Evolutionary conservation across 1,284 basidiomycete genomes (phyloP).

Genomic region (Ceratobasidium sp.): DNA sequence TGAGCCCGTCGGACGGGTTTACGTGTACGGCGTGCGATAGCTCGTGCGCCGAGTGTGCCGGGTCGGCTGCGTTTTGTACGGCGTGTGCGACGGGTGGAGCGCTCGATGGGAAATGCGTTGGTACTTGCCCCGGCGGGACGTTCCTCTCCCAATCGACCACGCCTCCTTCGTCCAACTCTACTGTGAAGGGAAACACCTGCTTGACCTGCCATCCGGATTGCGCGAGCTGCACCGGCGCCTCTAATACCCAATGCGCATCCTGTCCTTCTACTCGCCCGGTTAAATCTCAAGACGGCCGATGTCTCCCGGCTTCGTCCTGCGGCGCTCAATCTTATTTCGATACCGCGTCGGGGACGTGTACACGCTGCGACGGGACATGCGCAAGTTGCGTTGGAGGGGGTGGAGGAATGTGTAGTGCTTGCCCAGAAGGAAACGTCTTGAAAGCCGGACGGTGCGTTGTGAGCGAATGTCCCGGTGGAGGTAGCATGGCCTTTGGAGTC

Average conservation of each 20-base stretch:
- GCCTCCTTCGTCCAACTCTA: slow-evolving; percentile 22
- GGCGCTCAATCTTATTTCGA: slow-evolving; percentile 80
- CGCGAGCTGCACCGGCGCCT: slow-evolving; percentile 76
- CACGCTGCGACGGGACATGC: slow-evolving; percentile 71
- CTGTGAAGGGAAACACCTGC: slow-evolving; percentile 65
- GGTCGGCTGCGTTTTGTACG: slow-evolving; percentile 72
- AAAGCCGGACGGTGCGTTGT: slow-evolving; percentile 73
- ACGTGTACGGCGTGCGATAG: slow-evolving; percentile 63
- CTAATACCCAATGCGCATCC: slow-evolving; percentile 81
- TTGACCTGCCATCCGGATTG: slow-evolving; percentile 85
- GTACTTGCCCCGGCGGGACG: slow-evolving; percentile 77
- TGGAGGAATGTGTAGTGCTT: slow-evolving; percentile 76
- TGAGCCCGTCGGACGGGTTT: slow-evolving; percentile 74
- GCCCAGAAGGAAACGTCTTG: slow-evolving; percentile 73
- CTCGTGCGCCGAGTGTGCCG: slow-evolving; percentile 66
- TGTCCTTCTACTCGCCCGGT: slow-evolving; percentile 79
- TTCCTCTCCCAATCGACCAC: slow-evolving; percentile 65
- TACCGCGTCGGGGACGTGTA: slow-evolving; percentile 71
- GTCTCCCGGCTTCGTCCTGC: slow-evolving; percentile 74
- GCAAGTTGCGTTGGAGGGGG: slow-evolving; percentile 79
- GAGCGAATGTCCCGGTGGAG: slow-evolving; percentile 69
- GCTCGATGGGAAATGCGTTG: slow-evolving; percentile 77
- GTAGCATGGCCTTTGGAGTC: slow-evolving; percentile 68
- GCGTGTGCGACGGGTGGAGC: slow-evolving; percentile 77
- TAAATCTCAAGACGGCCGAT: slow-evolving; percentile 73